Conservation (phyloP, 2,329 filamentous ascomycete genomes). For the Fusarium sp. region DNA sequence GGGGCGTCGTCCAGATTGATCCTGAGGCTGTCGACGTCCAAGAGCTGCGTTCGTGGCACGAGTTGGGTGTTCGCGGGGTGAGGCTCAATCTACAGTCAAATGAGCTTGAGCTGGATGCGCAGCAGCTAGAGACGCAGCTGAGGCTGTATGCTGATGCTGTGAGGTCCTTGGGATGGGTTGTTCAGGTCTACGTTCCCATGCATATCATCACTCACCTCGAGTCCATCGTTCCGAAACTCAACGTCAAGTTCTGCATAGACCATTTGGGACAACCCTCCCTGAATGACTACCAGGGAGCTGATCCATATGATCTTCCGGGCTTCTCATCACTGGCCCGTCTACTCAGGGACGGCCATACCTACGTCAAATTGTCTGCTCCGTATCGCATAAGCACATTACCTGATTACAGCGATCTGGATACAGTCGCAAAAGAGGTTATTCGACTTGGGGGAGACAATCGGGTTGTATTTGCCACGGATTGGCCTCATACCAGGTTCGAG, state of each 20-base stretch:
- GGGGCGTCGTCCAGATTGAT: constrained; percentile 68
- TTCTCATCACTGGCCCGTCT: constrained; percentile 57
- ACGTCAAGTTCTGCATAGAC: constrained; percentile 67
- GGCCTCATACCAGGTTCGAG: constrained; percentile 72
- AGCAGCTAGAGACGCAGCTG: constrained; percentile 56
- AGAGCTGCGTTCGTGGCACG: constrained; percentile 64
- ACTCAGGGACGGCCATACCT: constrained; percentile 60
- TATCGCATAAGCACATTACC: constrained; percentile 64
- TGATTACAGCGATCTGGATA: constrained; percentile 58
- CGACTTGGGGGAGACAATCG: constrained; percentile 53
- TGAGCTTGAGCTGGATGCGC: constrained; percentile 53
- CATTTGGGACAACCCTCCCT: constrained; percentile 66
- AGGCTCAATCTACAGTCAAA: constrained; percentile 68
- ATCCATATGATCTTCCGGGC: constrained; percentile 41
- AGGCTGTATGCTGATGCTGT: constrained; percentile 62
- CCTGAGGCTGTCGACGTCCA: constrained; percentile 52
- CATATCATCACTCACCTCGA: constrained; percentile 61
- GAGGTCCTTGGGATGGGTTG: constrained; percentile 63
- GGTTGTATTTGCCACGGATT: constrained; percentile 70
- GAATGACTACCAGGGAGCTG: constrained; percentile 32
- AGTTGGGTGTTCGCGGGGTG: constrained; percentile 67
- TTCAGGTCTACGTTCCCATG: constrained; percentile 69
- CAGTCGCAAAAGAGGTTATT: constrained; percentile 62
- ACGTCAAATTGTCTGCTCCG: constrained; percentile 68
- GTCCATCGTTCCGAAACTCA: constrained; percentile 59